Base-by-base conservation (phyloP, 2,329 filamentous ascomycete species). In the Xylaria multiplex region DNA sequence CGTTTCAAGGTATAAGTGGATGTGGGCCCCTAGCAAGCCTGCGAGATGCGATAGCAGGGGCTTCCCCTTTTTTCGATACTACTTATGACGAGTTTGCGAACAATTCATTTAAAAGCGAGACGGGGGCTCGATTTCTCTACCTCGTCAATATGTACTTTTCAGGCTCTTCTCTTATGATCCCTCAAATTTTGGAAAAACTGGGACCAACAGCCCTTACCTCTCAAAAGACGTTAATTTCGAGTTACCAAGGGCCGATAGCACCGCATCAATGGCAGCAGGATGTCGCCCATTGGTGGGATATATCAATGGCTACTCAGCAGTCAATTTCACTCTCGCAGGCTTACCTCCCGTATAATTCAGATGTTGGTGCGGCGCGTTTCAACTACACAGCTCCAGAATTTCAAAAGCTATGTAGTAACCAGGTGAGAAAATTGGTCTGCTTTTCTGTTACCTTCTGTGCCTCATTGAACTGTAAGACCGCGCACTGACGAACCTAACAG, bases 401-500 rank as follows among this genome's bases (percentile, higher is more conserved):
- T 9, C 16, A 32, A 14, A 42, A 57, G 16, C 35, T 57, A 22
- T 62, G 59, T 35, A 50, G 16, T 4, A 63, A 52, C n/a, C 60
- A 63, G 54, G 48, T 58, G n/a, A 43, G 59, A 19, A 19, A 19
- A 19, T 19, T 19, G 19, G 19, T 42, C 19, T n/a, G 11, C 13
- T 43, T 32, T 45, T 22, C 2, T n/a, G 14, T 46, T 22, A 1
- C 19, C 27, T 5, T 27, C 27, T 19, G 19, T 19, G 19, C 19
- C 19, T 19, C 19, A 19, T 19, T 19, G 19, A 19, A 19, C 19
- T 19, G 19, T 19, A 19, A 19, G 19, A 19, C 19, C 19, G 19
- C 19, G 19, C 19, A 19, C 19, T 19, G 19, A 19, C 19, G 19
- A 19, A 19, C 19, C 19, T n/a, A 11, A 14, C 59, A 76, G 74